Conservation (phyloP, 2,329 filamentous ascomycete genomes). For the Epicoccum sorghinum region DNA sequence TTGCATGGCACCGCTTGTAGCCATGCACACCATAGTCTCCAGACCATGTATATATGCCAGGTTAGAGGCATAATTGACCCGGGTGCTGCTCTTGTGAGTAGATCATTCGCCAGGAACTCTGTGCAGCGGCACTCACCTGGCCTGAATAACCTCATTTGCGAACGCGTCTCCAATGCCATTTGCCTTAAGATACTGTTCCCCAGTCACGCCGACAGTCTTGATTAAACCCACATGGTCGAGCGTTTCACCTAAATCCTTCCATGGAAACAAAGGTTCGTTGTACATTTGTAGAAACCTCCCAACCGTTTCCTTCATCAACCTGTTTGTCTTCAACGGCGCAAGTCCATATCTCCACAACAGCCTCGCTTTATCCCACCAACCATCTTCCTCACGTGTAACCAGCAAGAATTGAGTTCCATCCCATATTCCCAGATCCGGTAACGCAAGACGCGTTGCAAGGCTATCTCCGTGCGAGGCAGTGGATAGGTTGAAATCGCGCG, state of each 20-base stretch:
- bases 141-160: slow-evolving; percentile 82
- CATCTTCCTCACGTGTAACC: slow-evolving; percentile 63
- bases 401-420: slow-evolving; percentile 79
- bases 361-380: slow-evolving; percentile 82
- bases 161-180: slow-evolving; percentile 73
- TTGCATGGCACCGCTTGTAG: slow-evolving; percentile 80
- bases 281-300: slow-evolving; percentile 81
- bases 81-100: slow-evolving; percentile 61
- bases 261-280: slow-evolving; percentile 81
- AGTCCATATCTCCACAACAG: slow-evolving; percentile 85
- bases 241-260: slow-evolving; percentile 72
- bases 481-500: slow-evolving; percentile 71
- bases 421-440: slow-evolving; percentile 75
- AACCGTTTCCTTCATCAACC: slow-evolving; percentile 73
- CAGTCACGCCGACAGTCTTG: slow-evolving; percentile 71
- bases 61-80: slow-evolving; percentile 95
- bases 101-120: background rate
- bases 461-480: slow-evolving; percentile 49
- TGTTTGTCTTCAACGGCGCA: slow-evolving; percentile 74
- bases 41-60: slow-evolving; percentile 84
- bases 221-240: slow-evolving; percentile 71
- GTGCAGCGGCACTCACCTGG: slow-evolving; percentile 47
- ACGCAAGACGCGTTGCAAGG: slow-evolving; percentile 19
- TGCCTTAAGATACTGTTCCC: slow-evolving; percentile 71
- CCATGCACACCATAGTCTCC: slow-evolving; percentile 91